A percentile compares a stretch with the other conserved stretches of the same genome.
These are phyloP conservation scores for Rhizophora apiculata DNA, from an alignment of 345 rosid genomes.

Conservation along the genomic window DNA sequence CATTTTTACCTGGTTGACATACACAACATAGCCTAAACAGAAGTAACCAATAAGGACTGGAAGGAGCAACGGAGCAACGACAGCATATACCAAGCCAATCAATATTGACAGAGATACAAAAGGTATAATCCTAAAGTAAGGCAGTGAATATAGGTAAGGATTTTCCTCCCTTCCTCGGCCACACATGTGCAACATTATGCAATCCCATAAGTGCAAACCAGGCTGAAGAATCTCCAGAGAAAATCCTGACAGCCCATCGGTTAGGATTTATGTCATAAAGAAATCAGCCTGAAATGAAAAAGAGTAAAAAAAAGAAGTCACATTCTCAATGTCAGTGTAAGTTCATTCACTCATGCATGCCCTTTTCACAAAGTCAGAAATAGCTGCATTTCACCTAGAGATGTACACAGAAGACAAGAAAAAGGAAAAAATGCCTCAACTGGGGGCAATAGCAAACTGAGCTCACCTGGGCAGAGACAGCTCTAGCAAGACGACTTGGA, in stretches of 20 bases:
- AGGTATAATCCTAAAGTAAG: conserved; percentile 75
- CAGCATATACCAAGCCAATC: conserved; percentile 82
- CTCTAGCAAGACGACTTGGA: conserved; percentile 82
- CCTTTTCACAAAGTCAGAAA: too few species aligned
- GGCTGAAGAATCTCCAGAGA: conserved; percentile 82
- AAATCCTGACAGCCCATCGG: conserved; percentile 83
- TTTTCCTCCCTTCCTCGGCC: conserved; percentile 52
- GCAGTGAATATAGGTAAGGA: conserved; percentile 70
- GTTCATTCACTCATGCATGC: neutral
- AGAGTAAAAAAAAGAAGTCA: neutral
- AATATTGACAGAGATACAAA: conserved; percentile 60
- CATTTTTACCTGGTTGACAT: conserved; percentile 64
- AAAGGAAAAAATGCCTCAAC: neutral
- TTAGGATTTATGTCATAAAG: conserved; percentile 77
- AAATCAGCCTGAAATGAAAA: conserved; percentile 64
- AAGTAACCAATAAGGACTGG: conserved; percentile 82
- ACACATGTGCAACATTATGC: conserved; percentile 40
- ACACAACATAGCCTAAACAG: conserved; percentile 72
- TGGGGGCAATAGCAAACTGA: neutral
- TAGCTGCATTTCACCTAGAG: too few species aligned
- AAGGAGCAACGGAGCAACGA: conserved; percentile 73
- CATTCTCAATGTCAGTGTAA: conserved; percentile 1
- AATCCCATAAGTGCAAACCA: conserved; percentile 58
- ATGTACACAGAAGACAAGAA: neutral
- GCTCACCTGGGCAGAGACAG: conserved; percentile 83